Base-by-base conservation (phyloP, 345 rosid genomes). In the Boechera divaricarpa region DNA sequence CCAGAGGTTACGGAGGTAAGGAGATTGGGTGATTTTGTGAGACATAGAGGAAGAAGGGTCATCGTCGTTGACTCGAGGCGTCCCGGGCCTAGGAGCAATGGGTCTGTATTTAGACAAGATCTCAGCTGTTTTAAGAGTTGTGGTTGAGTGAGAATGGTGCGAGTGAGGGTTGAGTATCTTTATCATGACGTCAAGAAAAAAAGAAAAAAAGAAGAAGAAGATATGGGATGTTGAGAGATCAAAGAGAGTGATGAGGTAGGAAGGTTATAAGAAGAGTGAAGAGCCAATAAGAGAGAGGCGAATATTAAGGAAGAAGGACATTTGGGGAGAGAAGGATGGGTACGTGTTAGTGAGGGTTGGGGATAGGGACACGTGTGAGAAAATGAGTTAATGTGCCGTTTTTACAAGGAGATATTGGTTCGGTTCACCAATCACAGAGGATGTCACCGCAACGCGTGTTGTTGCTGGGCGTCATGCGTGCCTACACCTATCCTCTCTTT, bases 71-170 rank as follows among this genome's bases (percentile, higher is more conserved):
- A 12, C 67, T 44, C 36, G 69, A 4, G 86, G 69, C 12, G 63
- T 52, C 72, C 86, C 96, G 0, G 98, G 98, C 77, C 82, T 95
- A 2, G 99, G 99, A 15, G 99, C 98, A 51, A 92, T 95, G 3
- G 98, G 99, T 67, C 97, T 83, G 69, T 91, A 95, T 79, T 92
- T 80, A 4, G 97, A 92, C 93, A 95, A 87, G 73, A 95, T 95
- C 84, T 95, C 98, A 38, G 96, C 97, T 1, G 98, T 92, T 75
- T 88, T 90, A 0, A 88, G 87, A 7, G 95, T 83, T 49, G 76
- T 69, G 53, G 78, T 60, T 0, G 77, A 35, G 58, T 31, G 72
- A 55, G 81, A 58, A 44, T 72, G 76, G 65, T 63, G 75, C 4
- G 89, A 58, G 69, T 83, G 86, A 76, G 88, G 86, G 36, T 45